phyloP scores from a whole-genome alignment of 495 filamentous ascomycete species.

The Neurospora sp. region DNA sequence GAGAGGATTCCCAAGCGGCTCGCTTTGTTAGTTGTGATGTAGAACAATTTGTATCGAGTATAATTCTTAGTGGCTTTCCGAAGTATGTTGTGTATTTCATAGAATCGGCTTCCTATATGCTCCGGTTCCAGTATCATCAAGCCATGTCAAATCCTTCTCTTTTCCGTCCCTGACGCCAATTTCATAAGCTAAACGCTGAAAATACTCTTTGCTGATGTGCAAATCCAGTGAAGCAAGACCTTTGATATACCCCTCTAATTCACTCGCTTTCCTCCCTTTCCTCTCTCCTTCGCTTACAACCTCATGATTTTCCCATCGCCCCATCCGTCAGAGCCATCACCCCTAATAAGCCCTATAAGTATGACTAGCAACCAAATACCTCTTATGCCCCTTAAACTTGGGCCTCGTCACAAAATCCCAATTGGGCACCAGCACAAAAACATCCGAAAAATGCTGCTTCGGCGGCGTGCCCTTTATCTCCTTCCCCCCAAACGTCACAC shows the following conservation, averaged over 20 bases:
- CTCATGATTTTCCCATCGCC: not conserved
- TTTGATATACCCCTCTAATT: too few relatives aligned
- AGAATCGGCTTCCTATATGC: too few relatives aligned
- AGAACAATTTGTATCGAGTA: not conserved
- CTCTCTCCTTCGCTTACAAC: too few relatives aligned
- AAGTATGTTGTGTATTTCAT: not conserved
- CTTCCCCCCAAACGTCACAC: conserved; percentile 27
- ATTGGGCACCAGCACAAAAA: conserved; percentile 69
- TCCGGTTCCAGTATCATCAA: not conserved
- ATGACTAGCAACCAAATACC: conserved; percentile 64
- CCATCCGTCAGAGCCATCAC: not conserved
- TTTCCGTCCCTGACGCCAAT: not conserved
- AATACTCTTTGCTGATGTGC: not conserved
- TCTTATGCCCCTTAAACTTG: conserved; percentile 28
- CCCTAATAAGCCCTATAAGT: conserved; percentile 45
- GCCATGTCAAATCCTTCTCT: not conserved
- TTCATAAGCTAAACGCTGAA: not conserved
- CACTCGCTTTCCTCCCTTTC: too few relatives aligned
- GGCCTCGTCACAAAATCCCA: conserved; percentile 38
- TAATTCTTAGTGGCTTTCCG: not conserved
- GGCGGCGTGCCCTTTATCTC: conserved; percentile 28
- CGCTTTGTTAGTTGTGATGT: not conserved
- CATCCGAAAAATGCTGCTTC: conserved; percentile 62
- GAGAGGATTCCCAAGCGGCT: not conserved
- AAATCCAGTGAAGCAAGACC: not conserved